Base-by-base conservation (phyloP, 176 grass and related monocot genomes). In the Pontederia crassipes region DNA sequence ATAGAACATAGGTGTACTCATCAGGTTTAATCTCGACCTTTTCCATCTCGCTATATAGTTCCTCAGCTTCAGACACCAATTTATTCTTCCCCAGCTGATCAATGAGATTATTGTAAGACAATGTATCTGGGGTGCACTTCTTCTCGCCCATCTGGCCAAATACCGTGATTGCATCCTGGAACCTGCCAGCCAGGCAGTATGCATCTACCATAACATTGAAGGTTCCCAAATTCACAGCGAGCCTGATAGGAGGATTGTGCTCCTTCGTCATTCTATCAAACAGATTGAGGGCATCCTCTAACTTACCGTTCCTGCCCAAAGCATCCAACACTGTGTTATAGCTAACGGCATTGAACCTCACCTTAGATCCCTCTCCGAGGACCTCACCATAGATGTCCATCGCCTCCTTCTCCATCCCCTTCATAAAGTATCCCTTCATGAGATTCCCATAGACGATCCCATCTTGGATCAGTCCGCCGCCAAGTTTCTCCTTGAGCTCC, bases 131-230 rank as follows among this genome's bases (percentile, higher is more conserved):
- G 2, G n/a, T 49, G 2, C 87, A 68, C 64, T 95, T 81, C 69
- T 77, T 80, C 17, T 89, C 82, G 6, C 47, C 58, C 74, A 89
- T 95, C 72, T 76, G 80, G 63, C 65, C 32, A 45, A 95, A 95
- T n/a, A 81, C 51, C 0, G 58, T 28, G 29, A 84, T 71, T 1
- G 90, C 90, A 59, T 86, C 80, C 8, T 78, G 59, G 0, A 89
- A 86, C 72, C 59, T 86, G 14, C 82, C 60, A 18, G 82, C 64
- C 64, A 77, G 29, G 11, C 90, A 95, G 57, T 86, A 86, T 1
- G 86, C 77, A 86, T 95, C 77, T 8, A 79, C 82, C 86, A 86
- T 95, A 18, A 84, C 77, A 57, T 69, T 86, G 58, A 89, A 89
- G 80, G 82, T 89, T 49, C 61, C 82, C 28, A 85, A 64, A 12